A percentile compares a stretch with the other conserved stretches of the same genome.
phyloP scores from a whole-genome alignment of 768 basidiomycete genomes.

The Xanthoconium stramineum region DNA sequence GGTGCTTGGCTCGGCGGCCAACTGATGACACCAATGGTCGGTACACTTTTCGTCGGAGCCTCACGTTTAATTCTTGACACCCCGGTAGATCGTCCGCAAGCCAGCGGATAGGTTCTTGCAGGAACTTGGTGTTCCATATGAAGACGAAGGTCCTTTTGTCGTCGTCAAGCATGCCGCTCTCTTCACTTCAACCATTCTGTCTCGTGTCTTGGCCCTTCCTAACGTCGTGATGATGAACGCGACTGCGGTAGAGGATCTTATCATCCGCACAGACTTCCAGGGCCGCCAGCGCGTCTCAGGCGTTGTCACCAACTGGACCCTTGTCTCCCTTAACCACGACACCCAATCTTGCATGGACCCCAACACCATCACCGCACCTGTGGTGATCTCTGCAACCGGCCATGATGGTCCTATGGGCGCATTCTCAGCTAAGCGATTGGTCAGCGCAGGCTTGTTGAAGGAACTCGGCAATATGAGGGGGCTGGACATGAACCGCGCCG shows the following conservation, averaged over 20 bases:
- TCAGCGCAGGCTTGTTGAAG: slow-evolving; percentile 69
- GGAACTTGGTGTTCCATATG: slow-evolving; percentile 68
- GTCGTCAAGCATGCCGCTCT: slow-evolving; percentile 81
- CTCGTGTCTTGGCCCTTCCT: slow-evolving; percentile 63
- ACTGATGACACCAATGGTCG: slow-evolving; percentile 76
- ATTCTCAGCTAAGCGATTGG: slow-evolving; percentile 76
- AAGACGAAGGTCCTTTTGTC: slow-evolving; percentile 74
- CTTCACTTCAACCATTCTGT: slow-evolving; percentile 75
- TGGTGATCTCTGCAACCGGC: slow-evolving; percentile 69
- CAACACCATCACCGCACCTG: slow-evolving; percentile 77
- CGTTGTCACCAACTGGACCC: slow-evolving; percentile 56
- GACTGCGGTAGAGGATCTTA: slow-evolving; percentile 78
- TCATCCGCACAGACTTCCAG: slow-evolving; percentile 53
- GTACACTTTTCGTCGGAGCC: not conserved
- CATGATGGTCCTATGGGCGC: slow-evolving; percentile 82
- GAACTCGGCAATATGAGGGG: slow-evolving; percentile 79
- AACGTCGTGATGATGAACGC: slow-evolving; percentile 78
- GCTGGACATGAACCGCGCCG: slow-evolving; percentile 79
- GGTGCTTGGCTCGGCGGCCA: slow-evolving; percentile 80
- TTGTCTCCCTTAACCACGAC: slow-evolving; percentile 59
- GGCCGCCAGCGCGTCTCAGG: slow-evolving; percentile 45
- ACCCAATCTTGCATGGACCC: slow-evolving; percentile 80
- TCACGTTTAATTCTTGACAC: not conserved
- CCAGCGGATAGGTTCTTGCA: slow-evolving; percentile 70
- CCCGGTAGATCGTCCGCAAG: slow-evolving; percentile 64